Base-by-base conservation (phyloP, 306 rosid species). In the Pyrus betulifolia region DNA sequence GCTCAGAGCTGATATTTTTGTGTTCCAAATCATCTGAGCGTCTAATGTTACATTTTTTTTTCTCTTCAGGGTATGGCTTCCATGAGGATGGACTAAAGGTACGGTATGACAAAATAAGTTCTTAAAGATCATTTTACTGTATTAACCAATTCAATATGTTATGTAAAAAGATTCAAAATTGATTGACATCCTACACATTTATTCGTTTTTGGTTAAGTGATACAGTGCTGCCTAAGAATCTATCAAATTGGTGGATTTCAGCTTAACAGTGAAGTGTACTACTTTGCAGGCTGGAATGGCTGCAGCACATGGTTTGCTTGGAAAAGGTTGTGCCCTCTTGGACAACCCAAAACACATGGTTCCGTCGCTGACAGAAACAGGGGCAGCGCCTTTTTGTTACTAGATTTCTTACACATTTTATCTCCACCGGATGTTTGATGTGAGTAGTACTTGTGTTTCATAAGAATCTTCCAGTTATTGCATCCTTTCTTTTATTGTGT, bases 31-130 rank as follows among this genome's bases (percentile, higher is more conserved):
- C 76, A 31, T 67, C 79, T 73, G 49, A 84, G 30, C 51, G 10
- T 69, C 46, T 63, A 31, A 31, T 17, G 38, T 22, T 60, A 68
- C 14, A 15, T 25, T 84, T 33, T 35, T 44, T 33, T 74, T 77
- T 69, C 78, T 83, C 93, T 79, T 83, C 93, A 94, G 97, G 97
- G 80, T 90, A 90, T 85, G 98, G 98, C 55, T 94, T 94, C 85
- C 98, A 91, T 71, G 98, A 94, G 81, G 98, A 91, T 86, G 97
- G 98, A 81, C 66, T 94, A 44, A 91, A 94, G 98, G 97, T 91
- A 68, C 23, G n/a, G 3, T 17, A 5, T 18, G 49, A 57, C 40
- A n/a, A 40, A 68, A 38, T 15, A 79, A 10, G 57, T 23, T 30
- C 38, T 42, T 67, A 30, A 51, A 15, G 25, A 27, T 68, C 55